Conservation (phyloP, 768 basidiomycete genomes). For the Rickenella mellea region DNA sequence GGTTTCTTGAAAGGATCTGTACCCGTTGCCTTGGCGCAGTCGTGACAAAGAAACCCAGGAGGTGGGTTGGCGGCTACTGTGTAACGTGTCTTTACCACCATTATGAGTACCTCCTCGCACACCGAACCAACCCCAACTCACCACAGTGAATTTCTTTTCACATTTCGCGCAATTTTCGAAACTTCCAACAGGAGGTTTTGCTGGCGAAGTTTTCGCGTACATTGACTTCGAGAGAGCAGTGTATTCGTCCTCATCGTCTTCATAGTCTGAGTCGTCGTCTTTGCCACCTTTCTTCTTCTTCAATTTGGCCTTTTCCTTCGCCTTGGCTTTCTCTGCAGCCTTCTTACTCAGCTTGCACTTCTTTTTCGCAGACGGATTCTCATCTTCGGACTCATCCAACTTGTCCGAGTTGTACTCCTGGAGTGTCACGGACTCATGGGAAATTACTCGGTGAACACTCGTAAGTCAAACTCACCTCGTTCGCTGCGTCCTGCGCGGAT, state of each 20-base stretch:
- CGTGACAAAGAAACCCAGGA: conserved; percentile 76
- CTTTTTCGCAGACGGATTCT: conserved; percentile 29
- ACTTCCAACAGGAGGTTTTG: conserved; percentile 65
- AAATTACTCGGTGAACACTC: conserved; percentile 2
- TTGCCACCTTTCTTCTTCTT: conserved; percentile 26
- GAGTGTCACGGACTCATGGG: too few species aligned
- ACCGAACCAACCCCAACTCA: conserved; percentile 27
- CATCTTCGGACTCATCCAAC: conserved; percentile 50
- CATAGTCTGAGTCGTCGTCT: conserved; percentile 31
- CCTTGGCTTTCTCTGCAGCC: conserved; percentile 31
- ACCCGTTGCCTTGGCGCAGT: conserved; percentile 71
- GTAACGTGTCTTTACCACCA: conserved; percentile 61
- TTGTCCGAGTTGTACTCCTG: conserved; percentile 65
- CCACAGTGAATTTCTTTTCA: conserved; percentile 79
- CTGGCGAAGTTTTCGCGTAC: conserved; percentile 22
- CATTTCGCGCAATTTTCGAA: conserved; percentile 79
- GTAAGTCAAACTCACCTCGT: conserved; percentile 6
- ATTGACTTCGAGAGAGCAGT: conserved; percentile 49
- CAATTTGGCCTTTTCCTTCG: conserved; percentile 29
- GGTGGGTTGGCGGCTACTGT: conserved; percentile 65
- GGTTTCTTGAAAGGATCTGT: conserved; percentile 83
- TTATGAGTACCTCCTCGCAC: background rate
- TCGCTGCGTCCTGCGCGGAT: conserved; percentile 11
- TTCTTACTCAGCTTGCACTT: conserved; percentile 48
- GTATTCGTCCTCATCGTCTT: conserved; percentile 59